Evolutionary conservation across 257 asterid genomes (phyloP), one percentile per base, ranked within the genome.

Genomic region (Eucommia ulmoides): DNA sequence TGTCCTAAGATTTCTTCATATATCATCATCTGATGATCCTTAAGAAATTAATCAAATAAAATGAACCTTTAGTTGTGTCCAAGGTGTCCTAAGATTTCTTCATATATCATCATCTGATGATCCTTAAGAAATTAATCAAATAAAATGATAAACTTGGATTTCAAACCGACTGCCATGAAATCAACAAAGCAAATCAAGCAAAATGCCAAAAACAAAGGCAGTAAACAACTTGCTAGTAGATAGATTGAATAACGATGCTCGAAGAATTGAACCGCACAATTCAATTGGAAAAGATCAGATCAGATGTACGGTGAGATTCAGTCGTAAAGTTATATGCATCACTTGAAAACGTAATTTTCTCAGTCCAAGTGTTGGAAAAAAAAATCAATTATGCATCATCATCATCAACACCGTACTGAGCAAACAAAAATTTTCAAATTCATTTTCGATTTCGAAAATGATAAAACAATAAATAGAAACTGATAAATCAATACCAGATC

Each of bases 301-400:
- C 7, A 29, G 7, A 18, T 38, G 16, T 3, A 3, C 2, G 45
- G 45, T 2, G 2, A 5, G 79, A 78, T 72, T 70, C 83, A 79
- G 81, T 35, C 62, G 79, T 79, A 67, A 47, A 33, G n/a, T 46
- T 47, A 35, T 41, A 0, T 23, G 24, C 74, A 66, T 72, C 81
- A 79, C 52, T n/a, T 7, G 17, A 74, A 63, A 74, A 5, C 12
- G 38, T 3, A 26, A 44, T 59, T 60, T 65, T 38, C 76, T 78
- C 83, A 75, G 81, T 64, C 88, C 81, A 72, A 79, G 83, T 75
- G 88, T 75, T 79, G 88, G 77, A 71, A 66, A n/a, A n/a, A n/a
- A n/a, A n/a, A n/a, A n/a, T n/a, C n/a, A n/a, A n/a, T n/a, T n/a
- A n/a, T n/a, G n/a, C n/a, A n/a, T n/a, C n/a, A n/a, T n/a, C n/a